A percentile compares a stretch with the other conserved stretches of the same genome.
Evolutionary conservation across 192 early-diverging fungal species (phyloP).

Genomic region (Coemansia sp.): DNA sequence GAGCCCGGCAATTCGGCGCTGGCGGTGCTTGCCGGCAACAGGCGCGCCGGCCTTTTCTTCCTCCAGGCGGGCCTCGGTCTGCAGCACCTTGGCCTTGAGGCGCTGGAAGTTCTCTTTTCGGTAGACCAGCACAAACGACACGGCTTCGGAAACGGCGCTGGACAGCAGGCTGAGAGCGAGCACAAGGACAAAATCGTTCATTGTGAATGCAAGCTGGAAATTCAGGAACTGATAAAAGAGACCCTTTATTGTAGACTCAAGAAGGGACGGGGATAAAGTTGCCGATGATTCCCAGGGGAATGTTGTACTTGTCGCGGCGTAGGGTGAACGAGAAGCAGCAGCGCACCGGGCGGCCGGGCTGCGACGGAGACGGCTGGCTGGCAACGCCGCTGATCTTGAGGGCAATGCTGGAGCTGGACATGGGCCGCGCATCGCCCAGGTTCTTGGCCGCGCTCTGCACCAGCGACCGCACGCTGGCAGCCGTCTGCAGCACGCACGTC

Average conservation of each 20-base stretch:
- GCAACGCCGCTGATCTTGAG: constrained; percentile 23
- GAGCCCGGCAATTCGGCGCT: constrained; percentile 47
- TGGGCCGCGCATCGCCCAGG: constrained; percentile 18
- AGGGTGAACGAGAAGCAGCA: constrained; percentile 98
- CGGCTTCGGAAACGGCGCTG: constrained; percentile 36
- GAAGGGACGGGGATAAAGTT: constrained; percentile 64
- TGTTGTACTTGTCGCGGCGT: constrained; percentile 90
- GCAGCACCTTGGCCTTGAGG: constrained; percentile 42
- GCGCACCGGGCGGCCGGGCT: constrained; percentile 53
- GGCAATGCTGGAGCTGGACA: constrained; percentile 28
- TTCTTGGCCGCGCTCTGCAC: constrained; percentile 21
- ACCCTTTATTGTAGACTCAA: too few relatives aligned
- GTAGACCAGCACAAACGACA: constrained; percentile 48
- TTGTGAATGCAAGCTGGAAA: constrained; percentile 2
- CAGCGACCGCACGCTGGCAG: constrained; percentile 34
- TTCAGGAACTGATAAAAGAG: too few relatives aligned
- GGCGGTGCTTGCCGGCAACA: constrained; percentile 36
- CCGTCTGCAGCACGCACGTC: constrained; percentile 72
- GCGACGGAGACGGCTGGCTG: constrained; percentile 37
- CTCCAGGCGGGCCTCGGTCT: constrained; percentile 37
- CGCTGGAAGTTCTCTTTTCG: constrained; percentile 43
- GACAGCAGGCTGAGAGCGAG: constrained; percentile 37
- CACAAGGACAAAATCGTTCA: constrained; percentile 32
- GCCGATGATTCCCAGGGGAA: constrained; percentile 71
- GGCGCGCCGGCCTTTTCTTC: constrained; percentile 20